phyloP scores from a whole-genome alignment of 129 eudicot genomes.

The Lactuca saligna region DNA sequence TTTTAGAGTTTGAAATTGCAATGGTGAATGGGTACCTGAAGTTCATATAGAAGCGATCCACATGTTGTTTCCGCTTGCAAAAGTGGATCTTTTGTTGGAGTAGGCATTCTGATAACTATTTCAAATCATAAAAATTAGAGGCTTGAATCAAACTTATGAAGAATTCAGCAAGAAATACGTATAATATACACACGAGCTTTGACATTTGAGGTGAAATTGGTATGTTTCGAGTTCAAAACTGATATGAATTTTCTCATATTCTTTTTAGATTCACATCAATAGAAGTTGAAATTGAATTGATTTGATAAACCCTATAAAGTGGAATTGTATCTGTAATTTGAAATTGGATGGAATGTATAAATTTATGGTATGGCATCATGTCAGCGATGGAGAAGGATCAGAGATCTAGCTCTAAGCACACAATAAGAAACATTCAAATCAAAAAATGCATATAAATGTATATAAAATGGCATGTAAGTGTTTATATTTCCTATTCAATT shows the following conservation, averaged over 20 bases:
- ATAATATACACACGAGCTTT: too few relatives aligned
- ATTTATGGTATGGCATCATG: background rate
- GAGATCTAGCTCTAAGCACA: constrained; percentile 22
- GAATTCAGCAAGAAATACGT: too few relatives aligned
- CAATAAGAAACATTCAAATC: background rate
- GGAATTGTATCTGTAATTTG: background rate
- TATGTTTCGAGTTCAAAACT: background rate
- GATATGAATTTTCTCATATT: background rate
- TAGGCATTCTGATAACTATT: constrained; percentile 40
- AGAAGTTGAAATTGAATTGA: background rate
- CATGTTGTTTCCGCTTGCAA: constrained; percentile 69
- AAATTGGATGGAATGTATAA: background rate
- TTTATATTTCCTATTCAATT: background rate
- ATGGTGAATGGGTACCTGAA: constrained; percentile 48
- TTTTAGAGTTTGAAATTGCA: background rate
- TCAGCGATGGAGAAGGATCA: background rate
- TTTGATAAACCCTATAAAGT: constrained; percentile 9
- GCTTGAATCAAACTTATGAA: too few relatives aligned
- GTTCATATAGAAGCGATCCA: constrained; percentile 81
- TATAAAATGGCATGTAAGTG: background rate
- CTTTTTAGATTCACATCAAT: background rate
- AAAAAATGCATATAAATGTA: background rate
- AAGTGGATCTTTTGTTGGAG: constrained; percentile 48
- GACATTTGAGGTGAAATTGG: too few relatives aligned
- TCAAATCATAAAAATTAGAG: background rate